Base-by-base conservation (phyloP, 345 rosid species). In the Ceriops tagal region DNA sequence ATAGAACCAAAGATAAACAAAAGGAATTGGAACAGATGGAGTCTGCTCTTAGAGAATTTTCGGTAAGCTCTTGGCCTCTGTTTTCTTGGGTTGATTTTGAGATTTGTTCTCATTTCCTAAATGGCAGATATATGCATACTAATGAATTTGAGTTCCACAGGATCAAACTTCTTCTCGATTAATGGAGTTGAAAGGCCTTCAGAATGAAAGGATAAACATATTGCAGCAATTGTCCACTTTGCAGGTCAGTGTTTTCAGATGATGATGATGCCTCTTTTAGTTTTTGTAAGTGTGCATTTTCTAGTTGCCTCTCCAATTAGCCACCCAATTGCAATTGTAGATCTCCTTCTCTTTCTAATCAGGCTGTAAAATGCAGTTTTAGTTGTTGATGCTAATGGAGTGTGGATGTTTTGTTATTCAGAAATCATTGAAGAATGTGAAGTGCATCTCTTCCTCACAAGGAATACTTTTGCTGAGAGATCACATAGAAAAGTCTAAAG, bases 21-120 rank as follows among this genome's bases (percentile, higher is more conserved):
- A 86, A 83, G 71, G 91, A 89, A 69, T 57, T 86, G 67, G 88
- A 80, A 68, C 90, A 96, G 67, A 85, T 90, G 91, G 96, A 92
- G 82, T 80, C 81, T 66, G 37, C 77, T 73, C 82, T 87, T 64
- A 89, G 75, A 74, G 93, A 81, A 66, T 78, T 92, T 66, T 80
- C 70, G 82, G 99, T 96, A 83, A 70, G 72, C 68, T 52, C 27
- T 68, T 62, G 13, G 39, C 57, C 53, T 35, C 69, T 67, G 66
- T 65, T 70, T 73, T 34, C 57, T 61, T 34, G 13, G 34, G 28
- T 63, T 63, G 75, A 56, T 60, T 57, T 30, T 77, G 22, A 55
- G 61, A 75, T 63, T 72, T 72, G 37, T 43, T 10, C 35, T 34
- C 18, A 43, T 43, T 11, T 34, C 65, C 58, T 62, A 46, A 39